Evolutionary conservation across 148 eudicot genomes (phyloP).

Genomic region (Beta vulgaris): DNA sequence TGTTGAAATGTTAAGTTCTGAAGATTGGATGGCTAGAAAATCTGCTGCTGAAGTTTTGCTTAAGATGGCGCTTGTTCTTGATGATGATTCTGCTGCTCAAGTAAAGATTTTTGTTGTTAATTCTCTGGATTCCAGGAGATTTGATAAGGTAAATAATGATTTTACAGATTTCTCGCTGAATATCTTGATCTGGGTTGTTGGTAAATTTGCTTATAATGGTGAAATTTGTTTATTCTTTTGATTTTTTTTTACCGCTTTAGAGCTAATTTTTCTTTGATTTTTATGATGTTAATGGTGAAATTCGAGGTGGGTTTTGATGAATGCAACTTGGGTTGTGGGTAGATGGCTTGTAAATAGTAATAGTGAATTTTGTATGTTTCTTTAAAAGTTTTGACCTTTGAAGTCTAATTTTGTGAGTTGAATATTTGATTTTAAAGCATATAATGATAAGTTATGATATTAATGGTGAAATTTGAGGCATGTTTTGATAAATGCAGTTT

Average conservation of each 20-base stretch:
- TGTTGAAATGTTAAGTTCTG: slow-evolving; percentile 51
- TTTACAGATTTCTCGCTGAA: not conserved
- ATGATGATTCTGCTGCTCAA: slow-evolving; percentile 24
- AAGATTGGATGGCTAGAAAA: slow-evolving; percentile 72
- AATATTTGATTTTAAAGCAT: no score
- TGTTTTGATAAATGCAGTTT: not conserved
- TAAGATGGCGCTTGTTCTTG: slow-evolving; percentile 35
- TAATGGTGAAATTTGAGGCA: slow-evolving; percentile 3
- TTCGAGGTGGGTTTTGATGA: not conserved
- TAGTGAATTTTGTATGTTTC: no score
- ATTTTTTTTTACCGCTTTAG: no score
- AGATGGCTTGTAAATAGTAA: no score
- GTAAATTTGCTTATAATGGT: not conserved
- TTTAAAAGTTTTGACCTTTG: not conserved
- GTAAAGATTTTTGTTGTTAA: slow-evolving; percentile 41
- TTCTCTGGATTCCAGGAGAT: slow-evolving; percentile 52
- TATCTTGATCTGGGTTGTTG: not conserved
- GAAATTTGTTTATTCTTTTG: not conserved
- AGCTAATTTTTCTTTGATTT: no score
- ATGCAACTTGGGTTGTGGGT: no score
- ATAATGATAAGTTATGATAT: no score
- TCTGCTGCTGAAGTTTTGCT: slow-evolving; percentile 59
- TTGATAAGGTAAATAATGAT: slow-evolving; percentile 49
- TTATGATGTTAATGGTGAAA: slow-evolving; percentile 1
- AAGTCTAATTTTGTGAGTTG: not conserved